Percentiles rank a stretch among this genome's conserved stretches.
phyloP scores from a whole-genome alignment of 371 early-diverging fungal species.

The Dichotomocladium elegans region DNA sequence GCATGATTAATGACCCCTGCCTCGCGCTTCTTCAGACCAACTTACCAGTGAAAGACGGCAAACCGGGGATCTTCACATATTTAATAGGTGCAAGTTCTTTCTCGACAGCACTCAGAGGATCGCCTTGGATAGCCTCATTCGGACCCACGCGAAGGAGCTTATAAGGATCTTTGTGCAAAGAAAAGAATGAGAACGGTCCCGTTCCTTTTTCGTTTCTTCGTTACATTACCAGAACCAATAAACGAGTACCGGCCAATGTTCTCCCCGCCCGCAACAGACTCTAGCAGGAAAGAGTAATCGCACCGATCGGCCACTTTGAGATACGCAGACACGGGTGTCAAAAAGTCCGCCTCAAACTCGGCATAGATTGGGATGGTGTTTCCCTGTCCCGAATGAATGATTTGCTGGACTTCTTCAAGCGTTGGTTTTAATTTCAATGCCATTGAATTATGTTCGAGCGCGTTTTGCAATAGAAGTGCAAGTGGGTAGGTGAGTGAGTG shows the following conservation, averaged over 20 bases:
- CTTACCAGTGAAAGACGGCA: conserved; percentile 85
- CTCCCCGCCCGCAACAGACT: conserved; percentile 94
- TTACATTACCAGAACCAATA: conserved; percentile 77
- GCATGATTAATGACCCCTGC: background rate
- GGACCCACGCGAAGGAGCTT: conserved; percentile 77
- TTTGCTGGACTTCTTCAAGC: conserved; percentile 64
- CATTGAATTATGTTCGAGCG: too few relatives aligned
- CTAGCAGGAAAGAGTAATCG: conserved; percentile 88
- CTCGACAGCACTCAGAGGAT: conserved; percentile 85
- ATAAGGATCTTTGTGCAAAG: conserved; percentile 87
- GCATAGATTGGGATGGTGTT: conserved; percentile 89
- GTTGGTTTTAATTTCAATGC: conserved; percentile 56
- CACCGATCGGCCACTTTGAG: conserved; percentile 79
- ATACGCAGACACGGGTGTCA: conserved; percentile 96
- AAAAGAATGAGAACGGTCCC: too few relatives aligned
- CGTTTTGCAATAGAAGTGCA: too few relatives aligned
- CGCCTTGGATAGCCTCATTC: conserved; percentile 69
- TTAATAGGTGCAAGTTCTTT: conserved; percentile 70
- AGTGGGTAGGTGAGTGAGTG: too few relatives aligned
- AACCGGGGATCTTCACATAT: conserved; percentile 76
- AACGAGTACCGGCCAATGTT: conserved; percentile 94
- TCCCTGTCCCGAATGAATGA: conserved; percentile 58
- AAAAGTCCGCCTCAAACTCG: conserved; percentile 84
- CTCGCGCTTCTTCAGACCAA: background rate
- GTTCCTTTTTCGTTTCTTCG: too few relatives aligned